A percentile compares a stretch with the other conserved stretches of the same genome.
phyloP scores from a whole-genome alignment of 495 filamentous ascomycete genomes.

The Cairneyella variabilis region DNA sequence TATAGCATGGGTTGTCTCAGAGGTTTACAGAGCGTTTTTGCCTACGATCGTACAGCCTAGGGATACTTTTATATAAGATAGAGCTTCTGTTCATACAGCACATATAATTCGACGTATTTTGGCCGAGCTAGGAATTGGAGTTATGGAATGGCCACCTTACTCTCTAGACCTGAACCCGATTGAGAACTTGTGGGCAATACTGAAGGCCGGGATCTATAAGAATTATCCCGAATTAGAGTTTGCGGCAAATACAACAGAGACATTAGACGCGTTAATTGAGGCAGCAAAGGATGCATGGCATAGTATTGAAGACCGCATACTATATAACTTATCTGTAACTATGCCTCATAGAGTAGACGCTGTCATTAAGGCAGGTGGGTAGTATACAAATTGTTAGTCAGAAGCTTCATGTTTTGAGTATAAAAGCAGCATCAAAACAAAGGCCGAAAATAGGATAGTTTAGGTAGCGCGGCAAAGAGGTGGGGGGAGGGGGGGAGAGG shows the following conservation, averaged over 20 bases:
- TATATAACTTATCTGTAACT: slow-evolving; percentile 15
- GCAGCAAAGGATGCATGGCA: not conserved
- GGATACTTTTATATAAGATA: not conserved
- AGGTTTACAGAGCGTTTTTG: not conserved
- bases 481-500: not conserved
- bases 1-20: no score
- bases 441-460: no score
- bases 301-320: slow-evolving; percentile 7
- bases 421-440: slow-evolving; percentile 5
- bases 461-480: no score
- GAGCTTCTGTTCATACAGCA: not conserved
- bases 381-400: slow-evolving; percentile 17
- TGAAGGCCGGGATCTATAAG: slow-evolving; percentile 19
- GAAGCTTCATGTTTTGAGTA: not conserved
- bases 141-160: slow-evolving; percentile 23
- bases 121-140: slow-evolving; percentile 5
- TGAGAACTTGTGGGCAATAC: slow-evolving; percentile 27
- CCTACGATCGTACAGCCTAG: not conserved
- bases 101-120: not conserved
- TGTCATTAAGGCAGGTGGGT: slow-evolving; percentile 9
- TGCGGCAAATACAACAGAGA: not conserved
- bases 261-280: not conserved
- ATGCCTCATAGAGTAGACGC: slow-evolving; percentile 4
- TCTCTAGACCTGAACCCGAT: slow-evolving; percentile 28
- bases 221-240: not conserved